Evolutionary conservation across 2,329 filamentous ascomycete species (phyloP).

Genomic region (Fusarium chlamydosporum): DNA sequence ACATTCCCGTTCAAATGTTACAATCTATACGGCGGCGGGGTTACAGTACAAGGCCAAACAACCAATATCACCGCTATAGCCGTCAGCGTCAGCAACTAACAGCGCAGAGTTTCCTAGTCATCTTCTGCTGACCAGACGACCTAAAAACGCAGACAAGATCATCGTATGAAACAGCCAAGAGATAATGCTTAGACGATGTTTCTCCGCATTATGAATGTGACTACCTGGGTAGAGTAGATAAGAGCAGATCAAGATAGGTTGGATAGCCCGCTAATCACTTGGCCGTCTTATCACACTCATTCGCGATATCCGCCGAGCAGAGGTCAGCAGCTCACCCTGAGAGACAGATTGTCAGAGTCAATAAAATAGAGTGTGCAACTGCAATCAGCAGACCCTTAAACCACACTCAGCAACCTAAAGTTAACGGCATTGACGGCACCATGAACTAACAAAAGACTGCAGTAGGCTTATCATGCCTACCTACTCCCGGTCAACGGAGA

Average conservation of each 20-base stretch:
- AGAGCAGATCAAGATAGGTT: constrained; percentile 4
- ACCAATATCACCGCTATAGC: constrained; percentile 7
- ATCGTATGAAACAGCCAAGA: constrained; percentile 14
- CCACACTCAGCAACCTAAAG: constrained; percentile 9
- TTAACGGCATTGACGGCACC: constrained; percentile 11
- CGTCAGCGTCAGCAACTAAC: constrained; percentile 11
- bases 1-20: neutral
- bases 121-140: neutral
- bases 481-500: constrained; percentile 19
- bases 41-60: neutral
- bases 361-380: constrained; percentile 9
- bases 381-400: constrained; percentile 36
- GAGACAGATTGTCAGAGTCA: neutral
- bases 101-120: constrained; percentile 2
- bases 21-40: constrained; percentile 5
- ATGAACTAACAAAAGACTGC: constrained; percentile 2
- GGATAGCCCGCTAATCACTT: constrained; percentile 8
- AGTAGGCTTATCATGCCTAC: constrained; percentile 21
- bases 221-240: constrained; percentile 1
- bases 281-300: constrained; percentile 7
- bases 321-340: constrained; percentile 39
- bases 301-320: neutral
- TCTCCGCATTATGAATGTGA: constrained; percentile 12
- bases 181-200: constrained; percentile 25
- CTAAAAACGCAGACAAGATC: constrained; percentile 17